phyloP scores from a whole-genome alignment of 225 moss, liverwort and hornwort genomes.

The Physcomitrellopsis africana region DNA sequence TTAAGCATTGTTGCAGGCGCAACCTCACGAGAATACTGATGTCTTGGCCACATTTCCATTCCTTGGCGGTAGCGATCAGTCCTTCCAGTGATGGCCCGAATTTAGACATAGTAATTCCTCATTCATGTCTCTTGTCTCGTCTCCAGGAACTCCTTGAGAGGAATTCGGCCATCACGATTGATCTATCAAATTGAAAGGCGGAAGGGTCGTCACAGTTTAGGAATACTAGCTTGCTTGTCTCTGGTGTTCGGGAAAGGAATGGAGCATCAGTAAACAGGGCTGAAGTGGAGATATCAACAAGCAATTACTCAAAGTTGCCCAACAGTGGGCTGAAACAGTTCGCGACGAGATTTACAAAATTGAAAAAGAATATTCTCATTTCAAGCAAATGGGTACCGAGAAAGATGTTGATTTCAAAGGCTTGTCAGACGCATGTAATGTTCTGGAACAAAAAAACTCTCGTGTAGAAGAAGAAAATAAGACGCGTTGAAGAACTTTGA shows the following conservation, averaged over 20 bases:
- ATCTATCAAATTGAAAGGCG: slow-evolving; percentile 53
- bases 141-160: slow-evolving; percentile 75
- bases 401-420: slow-evolving; percentile 81
- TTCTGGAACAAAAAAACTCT: slow-evolving; percentile 76
- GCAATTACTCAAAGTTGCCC: slow-evolving; percentile 67
- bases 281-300: slow-evolving; percentile 66
- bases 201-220: slow-evolving; percentile 38
- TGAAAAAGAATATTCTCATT: slow-evolving; percentile 59
- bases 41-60: not conserved
- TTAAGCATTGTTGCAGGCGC: slow-evolving; percentile 71
- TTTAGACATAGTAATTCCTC: not conserved
- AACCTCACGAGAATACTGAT: slow-evolving; percentile 62
- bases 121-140: slow-evolving; percentile 6
- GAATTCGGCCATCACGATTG: slow-evolving; percentile 81
- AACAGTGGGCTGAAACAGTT: slow-evolving; percentile 50
- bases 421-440: slow-evolving; percentile 86
- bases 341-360: slow-evolving; percentile 61
- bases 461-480: slow-evolving; percentile 77
- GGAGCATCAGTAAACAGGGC: slow-evolving; percentile 59
- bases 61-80: not conserved
- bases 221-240: slow-evolving; percentile 48
- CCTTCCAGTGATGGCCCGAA: no score
- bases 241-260: slow-evolving; percentile 49
- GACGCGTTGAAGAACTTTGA: slow-evolving; percentile 48
- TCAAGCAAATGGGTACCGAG: slow-evolving; percentile 63